Evolutionary conservation across 2,329 filamentous ascomycete species (phyloP), one percentile per base, ranked within the genome.

Genomic region (Mycosphaerella arachidis): DNA sequence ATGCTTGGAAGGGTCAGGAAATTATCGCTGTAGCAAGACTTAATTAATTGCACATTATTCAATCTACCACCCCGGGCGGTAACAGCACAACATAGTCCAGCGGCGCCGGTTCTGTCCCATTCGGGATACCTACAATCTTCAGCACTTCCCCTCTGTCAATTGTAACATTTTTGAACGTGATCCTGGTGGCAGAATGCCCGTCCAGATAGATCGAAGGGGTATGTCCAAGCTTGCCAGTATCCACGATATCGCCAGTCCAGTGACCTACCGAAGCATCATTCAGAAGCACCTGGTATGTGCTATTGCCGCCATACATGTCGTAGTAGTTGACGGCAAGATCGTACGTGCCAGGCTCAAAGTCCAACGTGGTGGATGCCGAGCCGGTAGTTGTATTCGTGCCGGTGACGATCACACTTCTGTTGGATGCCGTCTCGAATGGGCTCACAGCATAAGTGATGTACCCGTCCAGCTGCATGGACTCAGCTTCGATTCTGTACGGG

Each of bases 301-400:
- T 78, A 57, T 77, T 78, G 0, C 87, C 86, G n/a, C 79, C 79
- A 30, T 79, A 78, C 7, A 86, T 60, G 67, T 90, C 86, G 64
- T 81, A 89, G 68, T 89, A 90, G 61, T 87, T 87, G 7, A 90
- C 79, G 0, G 82, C 85, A 2, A 90, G 61, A 64, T 87, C 81
- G 63, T 89, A 90, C 5, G 67, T 79, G 0, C 85, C 86, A 0
- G 77, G 75, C 1, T 77, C 71, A 55, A 82, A 82, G 0, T 74
- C 66, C 1, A 87, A 68, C 16, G 66, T 77, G 0, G 80, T 75
- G 2, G 71, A 72, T 0, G 80, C 84, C 0, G 77, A 81, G 4
- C 82, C 84, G 0, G 72, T 68, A 1, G 81, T 84, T 3, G 69
- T 74, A 66, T 85, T 86, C 9, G 77, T 75, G 1, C 70, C 72